Evolutionary conservation across 495 filamentous ascomycete genomes (phyloP), one percentile per base, ranked within the genome.

Genomic region (Neurospora tetrasperma): DNA sequence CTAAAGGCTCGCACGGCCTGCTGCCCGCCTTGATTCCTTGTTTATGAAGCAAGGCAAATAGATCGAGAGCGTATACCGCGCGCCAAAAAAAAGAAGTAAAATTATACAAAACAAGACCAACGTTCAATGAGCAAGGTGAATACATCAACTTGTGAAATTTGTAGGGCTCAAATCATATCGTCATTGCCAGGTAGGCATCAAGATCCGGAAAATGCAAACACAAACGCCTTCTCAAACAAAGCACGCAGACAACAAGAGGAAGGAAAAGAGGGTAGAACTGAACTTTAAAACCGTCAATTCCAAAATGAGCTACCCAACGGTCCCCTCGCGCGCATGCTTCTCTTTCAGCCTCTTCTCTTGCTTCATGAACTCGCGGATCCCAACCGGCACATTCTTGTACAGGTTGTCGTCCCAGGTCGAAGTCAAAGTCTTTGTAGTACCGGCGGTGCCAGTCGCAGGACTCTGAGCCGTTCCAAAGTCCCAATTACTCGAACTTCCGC

Each of bases 301-400:
- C 7, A 18, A 38, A 43, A 42, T 70, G 73, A 84, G 31, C 78
- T 54, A 81, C n/a, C 84, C 82, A 40, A 79, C 59, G 27, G 82
- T 83, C 10, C 81, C 80, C 70, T 86, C 84, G 54, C 78, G 77
- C 74, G 73, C 78, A 78, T 93, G 90, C 81, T 88, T 93, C 82
- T 91, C 86, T 80, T 93, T 94, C 73, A 99, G 82, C 81, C 83
- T 90, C 87, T 98, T 99, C 85, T 99, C 96, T 69, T 90, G 94
- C 84, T 91, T 92, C 95, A 99, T 98, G 81, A 99, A 99, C 80
- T 96, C 96, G 72, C 92, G 87, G 74, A 99, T 97, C 7, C 96
- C 96, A 27, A 99, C 92, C 1, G 96, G 95, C 54, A 99, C 89
- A 75, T 89, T 89, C 71, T 88, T 88, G 79, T 96, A 97, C 70